These are phyloP conservation scores for Penicillium sp. DNA, from an alignment of 2,329 filamentous ascomycete species.

Conservation along the genomic window DNA sequence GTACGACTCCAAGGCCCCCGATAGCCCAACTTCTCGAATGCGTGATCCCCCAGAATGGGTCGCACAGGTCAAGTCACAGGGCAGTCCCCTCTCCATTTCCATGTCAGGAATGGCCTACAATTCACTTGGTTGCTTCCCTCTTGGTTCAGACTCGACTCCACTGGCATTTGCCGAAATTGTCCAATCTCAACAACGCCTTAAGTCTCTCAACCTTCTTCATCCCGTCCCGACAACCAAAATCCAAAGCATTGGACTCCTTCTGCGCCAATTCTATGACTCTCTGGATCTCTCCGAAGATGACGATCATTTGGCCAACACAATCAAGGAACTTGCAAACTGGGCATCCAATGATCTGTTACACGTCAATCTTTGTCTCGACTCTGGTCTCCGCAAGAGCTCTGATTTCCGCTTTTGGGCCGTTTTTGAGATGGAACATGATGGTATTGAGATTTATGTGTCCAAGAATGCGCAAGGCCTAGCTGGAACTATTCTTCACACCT, in stretches of 20 bases:
- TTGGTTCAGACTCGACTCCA: slow-evolving; percentile 45
- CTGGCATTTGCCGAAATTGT: slow-evolving; percentile 48
- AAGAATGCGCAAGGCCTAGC: slow-evolving; percentile 46
- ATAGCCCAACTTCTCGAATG: slow-evolving; percentile 16
- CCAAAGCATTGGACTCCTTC: slow-evolving; percentile 34
- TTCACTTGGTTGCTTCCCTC: slow-evolving; percentile 48
- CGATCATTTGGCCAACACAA: slow-evolving; percentile 23
- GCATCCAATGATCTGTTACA: slow-evolving; percentile 29
- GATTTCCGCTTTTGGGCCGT: slow-evolving; percentile 46
- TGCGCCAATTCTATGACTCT: slow-evolving; percentile 34
- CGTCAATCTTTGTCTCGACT: slow-evolving; percentile 42
- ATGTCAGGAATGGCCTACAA: slow-evolving; percentile 40
- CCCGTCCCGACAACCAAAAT: slow-evolving; percentile 38
- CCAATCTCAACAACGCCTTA: slow-evolving; percentile 46
- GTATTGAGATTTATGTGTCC: slow-evolving; percentile 45
- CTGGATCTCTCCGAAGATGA: slow-evolving; percentile 23
- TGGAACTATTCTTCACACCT: slow-evolving; percentile 49
- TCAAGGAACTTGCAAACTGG: slow-evolving; percentile 35
- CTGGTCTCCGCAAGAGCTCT: slow-evolving; percentile 40
- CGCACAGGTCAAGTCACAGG: slow-evolving; percentile 32
- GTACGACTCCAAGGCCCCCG: slow-evolving; percentile 1
- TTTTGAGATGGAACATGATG: slow-evolving; percentile 37
- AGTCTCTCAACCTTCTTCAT: slow-evolving; percentile 44
- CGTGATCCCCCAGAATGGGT: slow-evolving; percentile 37
- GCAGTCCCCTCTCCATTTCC: slow-evolving; percentile 42